Percentiles rank a stretch among this genome's conserved stretches.
Evolutionary conservation across 805 yeast species (phyloP).

Genomic region (Cyberlindnera misumaiensis): DNA sequence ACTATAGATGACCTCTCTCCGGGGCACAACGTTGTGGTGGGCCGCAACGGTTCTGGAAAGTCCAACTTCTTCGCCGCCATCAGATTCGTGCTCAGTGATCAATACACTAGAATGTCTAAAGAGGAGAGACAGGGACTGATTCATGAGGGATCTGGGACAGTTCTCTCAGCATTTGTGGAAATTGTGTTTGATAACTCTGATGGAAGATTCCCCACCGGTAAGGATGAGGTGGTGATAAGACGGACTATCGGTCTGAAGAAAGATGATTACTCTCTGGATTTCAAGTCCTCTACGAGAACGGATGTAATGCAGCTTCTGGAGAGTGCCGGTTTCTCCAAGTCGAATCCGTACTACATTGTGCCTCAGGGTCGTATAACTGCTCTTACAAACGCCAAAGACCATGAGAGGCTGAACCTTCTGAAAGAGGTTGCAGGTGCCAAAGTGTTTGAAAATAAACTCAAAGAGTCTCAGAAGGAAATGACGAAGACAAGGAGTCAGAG

Average conservation of each 20-base stretch:
- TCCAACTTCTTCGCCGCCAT: constrained; percentile 94
- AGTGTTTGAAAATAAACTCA: constrained; percentile 75
- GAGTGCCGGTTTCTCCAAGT: constrained; percentile 85
- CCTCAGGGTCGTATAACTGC: constrained; percentile 93
- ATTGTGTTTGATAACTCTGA: constrained; percentile 79
- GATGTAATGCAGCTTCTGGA: constrained; percentile 80
- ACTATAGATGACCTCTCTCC: constrained; percentile 73
- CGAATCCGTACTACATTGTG: constrained; percentile 91
- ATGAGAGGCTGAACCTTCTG: constrained; percentile 68
- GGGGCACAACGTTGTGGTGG: constrained; percentile 79
- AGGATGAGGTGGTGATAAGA: constrained; percentile 64
- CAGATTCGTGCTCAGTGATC: constrained; percentile 86
- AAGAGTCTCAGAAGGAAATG: constrained; percentile 79
- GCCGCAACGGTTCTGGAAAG: constrained; percentile 95
- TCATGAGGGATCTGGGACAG: constrained; percentile 86
- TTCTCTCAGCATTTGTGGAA: constrained; percentile 90
- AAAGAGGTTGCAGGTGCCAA: constrained; percentile 95
- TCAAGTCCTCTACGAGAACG: constrained; percentile 67
- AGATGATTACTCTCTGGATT: constrained; percentile 84
- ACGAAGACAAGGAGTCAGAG: constrained; percentile 60
- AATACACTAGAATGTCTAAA: constrained; percentile 73
- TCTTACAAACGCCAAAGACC: constrained; percentile 82
- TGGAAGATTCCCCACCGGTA: constrained; percentile 49
- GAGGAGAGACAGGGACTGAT: constrained; percentile 84
- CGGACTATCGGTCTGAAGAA: constrained; percentile 91